Evolutionary conservation across 2,329 filamentous ascomycete species (phyloP).

Genomic region (Truncatella angustata): DNA sequence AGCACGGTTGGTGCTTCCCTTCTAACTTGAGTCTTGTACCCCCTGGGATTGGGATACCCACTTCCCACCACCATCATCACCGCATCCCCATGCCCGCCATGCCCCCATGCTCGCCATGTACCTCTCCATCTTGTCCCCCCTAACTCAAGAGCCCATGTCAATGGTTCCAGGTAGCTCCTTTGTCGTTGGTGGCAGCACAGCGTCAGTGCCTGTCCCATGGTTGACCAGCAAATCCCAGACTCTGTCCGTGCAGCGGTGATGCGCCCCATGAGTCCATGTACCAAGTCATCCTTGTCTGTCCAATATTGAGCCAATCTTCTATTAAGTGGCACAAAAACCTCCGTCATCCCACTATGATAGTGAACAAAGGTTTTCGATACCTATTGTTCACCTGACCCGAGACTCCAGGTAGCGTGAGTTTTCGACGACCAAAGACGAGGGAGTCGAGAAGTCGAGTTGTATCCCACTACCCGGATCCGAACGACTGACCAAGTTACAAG

Average conservation of each 20-base stretch:
- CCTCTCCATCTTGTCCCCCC: conserved; percentile 1
- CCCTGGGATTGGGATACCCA: neutral
- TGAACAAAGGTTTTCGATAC: conserved; percentile 16
- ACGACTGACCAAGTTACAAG: conserved; percentile 17
- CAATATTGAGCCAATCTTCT: conserved; percentile 31
- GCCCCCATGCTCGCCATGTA: conserved; percentile 1
- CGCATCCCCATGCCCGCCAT: neutral
- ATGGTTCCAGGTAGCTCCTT: conserved; percentile 2
- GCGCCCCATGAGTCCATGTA: conserved; percentile 19
- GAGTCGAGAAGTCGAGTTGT: conserved; percentile 2
- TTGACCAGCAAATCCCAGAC: conserved; percentile 24
- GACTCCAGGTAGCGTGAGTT: neutral
- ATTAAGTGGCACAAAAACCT: conserved; percentile 36
- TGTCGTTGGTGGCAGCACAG: conserved; percentile 27
- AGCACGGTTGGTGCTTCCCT: neutral
- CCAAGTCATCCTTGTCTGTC: conserved; percentile 24
- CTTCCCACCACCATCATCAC: neutral
- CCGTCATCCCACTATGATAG: conserved; percentile 28
- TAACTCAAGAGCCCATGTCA: neutral
- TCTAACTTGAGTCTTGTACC: neutral
- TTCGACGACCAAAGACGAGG: neutral
- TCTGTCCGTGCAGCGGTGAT: conserved; percentile 28
- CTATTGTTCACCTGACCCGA: conserved; percentile 6
- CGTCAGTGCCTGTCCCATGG: conserved; percentile 26
- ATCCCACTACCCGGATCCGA: conserved; percentile 18